Evolutionary conservation across 768 basidiomycete species (phyloP), one percentile per base, ranked within the genome.

Genomic region (Exsudoporus frostii): DNA sequence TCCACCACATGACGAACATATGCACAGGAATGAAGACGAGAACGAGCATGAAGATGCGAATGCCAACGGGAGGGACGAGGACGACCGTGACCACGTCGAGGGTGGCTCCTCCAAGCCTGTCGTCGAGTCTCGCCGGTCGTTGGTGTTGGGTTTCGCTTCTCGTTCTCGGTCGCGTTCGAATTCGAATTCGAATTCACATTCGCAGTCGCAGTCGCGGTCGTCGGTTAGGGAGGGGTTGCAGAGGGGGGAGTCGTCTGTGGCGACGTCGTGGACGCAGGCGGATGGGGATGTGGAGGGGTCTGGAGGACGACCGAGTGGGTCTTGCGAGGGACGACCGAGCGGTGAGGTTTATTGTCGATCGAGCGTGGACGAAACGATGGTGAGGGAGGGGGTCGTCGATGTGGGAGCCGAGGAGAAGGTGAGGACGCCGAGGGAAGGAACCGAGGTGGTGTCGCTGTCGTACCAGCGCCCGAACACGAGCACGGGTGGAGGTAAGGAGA

Each of bases 401-500:
- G 51, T 40, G 24, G 48, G 10, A 29, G 10, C 7, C 20, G 34
- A 17, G 7, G 30, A 37, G 15, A 45, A 47, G 32, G 22, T 14
- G 27, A 33, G 14, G 27, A 19, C 29, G 30, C n/a, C 36, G 11
- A 19, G 15, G n/a, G 41, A 53, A 17, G 48, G 52, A 44, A 5
- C 48, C 10, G 64, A 66, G 44, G 62, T 48, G 24, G 42, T 68
- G 22, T 68, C 71, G 40, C 69, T 63, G 4, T 72, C 71, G 25
- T 73, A 62, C 19, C 60, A 70, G 32, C 63, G 69, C 34, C 67
- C 71, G 14, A 56, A 62, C 39, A 64, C 30, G 32, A 32, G 14
- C 20, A 8, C 2, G 15, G 57, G 58, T n/a, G 47, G 25, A n/a
- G 24, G 43, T 48, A 48, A 40, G 25, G 41, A 40, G 33, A 30